Evolutionary conservation across 805 yeast species (phyloP), one percentile per base, ranked within the genome.

Genomic region (Yarrowia sp.): DNA sequence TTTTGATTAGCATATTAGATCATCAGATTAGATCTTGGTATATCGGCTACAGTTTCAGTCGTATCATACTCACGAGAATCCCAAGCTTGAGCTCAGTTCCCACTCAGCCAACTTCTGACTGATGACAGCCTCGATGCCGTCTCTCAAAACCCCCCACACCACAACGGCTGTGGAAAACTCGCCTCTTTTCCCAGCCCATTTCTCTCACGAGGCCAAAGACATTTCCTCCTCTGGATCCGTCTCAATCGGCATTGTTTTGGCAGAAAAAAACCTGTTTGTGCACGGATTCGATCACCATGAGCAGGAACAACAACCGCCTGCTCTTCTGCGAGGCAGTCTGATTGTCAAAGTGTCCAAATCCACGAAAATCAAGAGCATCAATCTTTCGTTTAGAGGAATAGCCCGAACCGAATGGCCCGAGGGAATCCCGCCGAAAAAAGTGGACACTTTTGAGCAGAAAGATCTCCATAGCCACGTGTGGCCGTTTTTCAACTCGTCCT

Each of bases 391-490:
- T 68, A 81, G 81, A 67, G 97, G 97, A 1, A 72, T 75, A 1
- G 82, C 89, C 46, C 80, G 87, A 69, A 92, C 97, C 0, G 93
- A 89, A 67, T 92, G 97, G 97, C 96, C 96, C 14, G 96, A 95
- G 72, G 99, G 99, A 2, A 92, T 93, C 19, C 98, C 98, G 0
- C 97, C 98, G 0, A 90, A 88, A 72, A 85, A 86, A 68, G 79
- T 79, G 17, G 88, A 85, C 14, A 86, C 83, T 67, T 74, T 75
- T 35, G 99, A 95, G 69, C 74, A 81, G 22, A 83, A 82, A 67
- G 88, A 83, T 62, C 73, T 92, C 24, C 82, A 90, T 30, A 82
- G 84, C 59, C 98, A 93, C 73, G 85, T 89, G 6, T 95, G 99
- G 99, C 95, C 96, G 0, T 91, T 95, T 73, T 93, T 84, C 79